Base-by-base conservation (phyloP, 371 early-diverging fungal species). In the Mortierella sp. region DNA sequence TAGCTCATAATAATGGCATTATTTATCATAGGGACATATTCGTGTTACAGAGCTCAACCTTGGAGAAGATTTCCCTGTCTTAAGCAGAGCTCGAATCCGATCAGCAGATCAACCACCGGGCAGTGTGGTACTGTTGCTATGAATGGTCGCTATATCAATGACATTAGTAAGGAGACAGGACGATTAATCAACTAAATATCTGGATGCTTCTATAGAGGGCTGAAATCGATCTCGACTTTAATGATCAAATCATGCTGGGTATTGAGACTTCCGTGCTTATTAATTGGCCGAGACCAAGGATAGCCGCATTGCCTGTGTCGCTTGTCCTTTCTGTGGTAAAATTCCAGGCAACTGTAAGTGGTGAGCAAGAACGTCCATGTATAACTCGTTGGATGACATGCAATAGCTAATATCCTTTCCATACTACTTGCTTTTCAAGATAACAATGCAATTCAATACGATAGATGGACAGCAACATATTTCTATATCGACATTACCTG, bases 291-390 rank as follows among this genome's bases (percentile, higher is more conserved):
- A 90, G 90, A 45, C 87, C 91, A 19, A 84, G 87, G 47, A 92
- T 95, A 71, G 98, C 98, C 1, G 95, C 96, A 8, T 83, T 98
- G 29, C 98, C 98, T 5, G 90, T 98, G 7, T 93, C 96, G 1
- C 85, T 98, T 40, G 85, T 89, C 0, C 80, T 97, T 5, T 93
- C 95, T 15, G 90, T 97, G 28, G 89, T 93, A 51, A 88, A 93
- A 73, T 96, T 98, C 75, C 91, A 93, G 9, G 97, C 96, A 64
- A 97, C 96, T 34, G 92, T 96, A 85, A 45, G 49, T 1, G 32
- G 26, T n/a, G 23, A 17, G 35, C 2, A 15, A 34, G 57, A n/a
- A 22, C n/a, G n/a, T n/a, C n/a, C n/a, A 34, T n/a, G 5, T 10
- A 53, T 53, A 53, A 12, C 19, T 0, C 8, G 13, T 28, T 28